Base-by-base conservation (phyloP, 345 rosid genomes). In the Populus deltoides region DNA sequence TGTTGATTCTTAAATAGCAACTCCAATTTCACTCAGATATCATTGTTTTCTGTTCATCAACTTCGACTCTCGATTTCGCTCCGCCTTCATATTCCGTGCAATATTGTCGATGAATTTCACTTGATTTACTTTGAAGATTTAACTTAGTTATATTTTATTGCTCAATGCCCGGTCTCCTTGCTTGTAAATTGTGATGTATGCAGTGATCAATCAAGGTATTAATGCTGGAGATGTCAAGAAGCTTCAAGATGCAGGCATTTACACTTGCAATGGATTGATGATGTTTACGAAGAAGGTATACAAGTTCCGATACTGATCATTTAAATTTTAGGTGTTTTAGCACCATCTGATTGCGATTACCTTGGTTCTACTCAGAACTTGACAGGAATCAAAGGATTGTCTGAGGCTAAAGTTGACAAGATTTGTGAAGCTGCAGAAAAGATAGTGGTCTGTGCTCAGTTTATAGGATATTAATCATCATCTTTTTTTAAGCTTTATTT, bases 341-440 rank as follows among this genome's bases (percentile, higher is more conserved):
- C 13, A 22, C 15, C 29, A n/a, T 57, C 47, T 73, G 39, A 79
- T 55, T 45, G n/a, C 8, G 22, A n/a, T 38, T 71, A 67, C n/a
- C 15, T 75, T 65, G 17, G 7, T 67, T 39, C 24, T 36, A 39
- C 71, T 61, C 87, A 92, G 98, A 81, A 92, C 81, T 85, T 95
- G 83, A 93, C 94, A 8, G 97, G 97, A 59, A 95, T 95, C 87
- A 93, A 92, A 89, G 98, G 98, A 77, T 86, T 95, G 86, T 92
- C 98, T 5, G 98, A 93, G 87, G 97, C 98, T 70, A 93, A 93
- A 87, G 99, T 93, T 78, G 97, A 96, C 33, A 96, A 93, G 85
- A 93, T 96, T 75, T 92, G 97, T 69, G 97, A 95, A 90, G 99
- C 99, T 70, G 97, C 94, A 31, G 99, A 95, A 86, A 95, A 95